Evolutionary conservation across 2,329 filamentous ascomycete species (phyloP).

Genomic region (Pseudogymnoascus sp.): DNA sequence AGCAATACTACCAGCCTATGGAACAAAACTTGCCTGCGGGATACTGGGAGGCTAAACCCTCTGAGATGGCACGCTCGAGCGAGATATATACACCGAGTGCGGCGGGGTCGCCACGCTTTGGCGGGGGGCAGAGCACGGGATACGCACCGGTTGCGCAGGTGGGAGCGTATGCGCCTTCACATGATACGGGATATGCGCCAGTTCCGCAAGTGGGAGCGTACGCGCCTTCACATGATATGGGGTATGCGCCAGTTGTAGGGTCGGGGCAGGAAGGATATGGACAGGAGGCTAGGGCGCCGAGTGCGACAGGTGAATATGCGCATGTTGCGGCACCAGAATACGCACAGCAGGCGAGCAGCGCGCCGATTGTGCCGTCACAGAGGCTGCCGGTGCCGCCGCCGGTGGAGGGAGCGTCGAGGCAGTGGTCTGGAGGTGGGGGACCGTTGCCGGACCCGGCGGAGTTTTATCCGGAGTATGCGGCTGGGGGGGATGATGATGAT

Average conservation of each 20-base stretch:
- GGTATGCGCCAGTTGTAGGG: not conserved
- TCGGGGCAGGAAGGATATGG: not conserved
- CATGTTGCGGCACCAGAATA: not conserved
- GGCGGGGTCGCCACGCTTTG: not conserved
- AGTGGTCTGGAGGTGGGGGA: not conserved
- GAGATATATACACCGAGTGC: not conserved
- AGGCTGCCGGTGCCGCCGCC: not conserved
- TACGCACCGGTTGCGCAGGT: not conserved
- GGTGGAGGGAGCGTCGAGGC: not conserved
- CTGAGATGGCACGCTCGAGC: not conserved
- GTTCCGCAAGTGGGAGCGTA: not conserved
- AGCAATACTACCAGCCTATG: not conserved
- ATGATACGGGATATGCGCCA: not conserved
- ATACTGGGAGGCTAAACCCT: not conserved
- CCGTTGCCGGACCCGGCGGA: not conserved
- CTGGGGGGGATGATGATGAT: not conserved
- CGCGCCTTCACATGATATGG: not conserved
- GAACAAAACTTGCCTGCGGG: not conserved
- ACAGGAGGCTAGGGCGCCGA: not conserved
- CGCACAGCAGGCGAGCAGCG: not conserved
- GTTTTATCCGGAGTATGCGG: constrained; percentile 4
- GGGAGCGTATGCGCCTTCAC: not conserved
- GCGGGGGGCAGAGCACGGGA: not conserved
- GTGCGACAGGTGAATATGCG: not conserved
- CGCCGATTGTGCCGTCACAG: not conserved